Percentiles rank a stretch among this genome's conserved stretches.
Conservation (phyloP, 768 basidiomycete species). For the Agaricus sinodeliciosus region DNA sequence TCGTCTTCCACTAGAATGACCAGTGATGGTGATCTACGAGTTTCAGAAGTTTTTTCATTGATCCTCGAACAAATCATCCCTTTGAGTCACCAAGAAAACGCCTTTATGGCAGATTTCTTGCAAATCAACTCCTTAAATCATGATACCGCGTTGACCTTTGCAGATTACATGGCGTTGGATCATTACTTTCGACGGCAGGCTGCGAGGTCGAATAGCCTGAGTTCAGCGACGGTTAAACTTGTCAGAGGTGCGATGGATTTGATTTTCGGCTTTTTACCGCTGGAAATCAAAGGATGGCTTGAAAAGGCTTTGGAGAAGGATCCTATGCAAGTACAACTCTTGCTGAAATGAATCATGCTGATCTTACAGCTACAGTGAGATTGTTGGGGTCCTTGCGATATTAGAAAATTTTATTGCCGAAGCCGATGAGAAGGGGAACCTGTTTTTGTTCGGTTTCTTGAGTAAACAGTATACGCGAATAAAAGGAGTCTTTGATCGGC, state of each 20-base stretch:
- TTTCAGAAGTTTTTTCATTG: conserved; percentile 59
- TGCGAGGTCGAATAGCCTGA: conserved; percentile 60
- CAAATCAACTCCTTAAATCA: conserved; percentile 55
- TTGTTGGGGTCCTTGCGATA: conserved; percentile 74
- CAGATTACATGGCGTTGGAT: conserved; percentile 91
- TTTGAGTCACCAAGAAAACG: conserved; percentile 76
- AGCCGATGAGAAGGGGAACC: conserved; percentile 73
- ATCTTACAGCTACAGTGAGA: conserved; percentile 47
- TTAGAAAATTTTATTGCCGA: conserved; percentile 74
- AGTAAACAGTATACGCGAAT: conserved; percentile 80
- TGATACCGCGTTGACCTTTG: conserved; percentile 83
- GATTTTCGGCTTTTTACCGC: conserved; percentile 88
- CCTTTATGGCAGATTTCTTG: conserved; percentile 87
- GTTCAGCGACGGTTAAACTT: conserved; percentile 66
- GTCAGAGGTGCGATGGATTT: conserved; percentile 88
- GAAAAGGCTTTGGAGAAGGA: conserved; percentile 75
- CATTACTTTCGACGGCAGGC: conserved; percentile 93
- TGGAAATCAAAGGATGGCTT: conserved; percentile 79
- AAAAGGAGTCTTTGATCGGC: conserved; percentile 70
- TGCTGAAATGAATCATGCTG: neutral
- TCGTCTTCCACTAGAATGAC: neutral
- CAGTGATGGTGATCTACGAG: conserved; percentile 20
- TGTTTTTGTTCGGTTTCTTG: conserved; percentile 63
- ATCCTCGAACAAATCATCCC: conserved; percentile 72
- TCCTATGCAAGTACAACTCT: conserved; percentile 45